Base-by-base conservation (phyloP, 2,329 filamentous ascomycete genomes). In the Epichloe festucae region DNA sequence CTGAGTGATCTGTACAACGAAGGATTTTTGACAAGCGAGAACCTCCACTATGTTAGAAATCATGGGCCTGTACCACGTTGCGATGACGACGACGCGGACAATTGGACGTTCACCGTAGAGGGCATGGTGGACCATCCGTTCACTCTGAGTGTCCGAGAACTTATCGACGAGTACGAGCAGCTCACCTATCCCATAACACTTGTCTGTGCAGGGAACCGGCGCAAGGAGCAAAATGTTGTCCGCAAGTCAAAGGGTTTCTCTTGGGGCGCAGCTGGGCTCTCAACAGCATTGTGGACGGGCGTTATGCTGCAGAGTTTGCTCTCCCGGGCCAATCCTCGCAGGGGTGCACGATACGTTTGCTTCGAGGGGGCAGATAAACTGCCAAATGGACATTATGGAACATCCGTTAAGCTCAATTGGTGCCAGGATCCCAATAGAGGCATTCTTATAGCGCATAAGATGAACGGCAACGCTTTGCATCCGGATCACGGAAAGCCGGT, bases 181-280 rank as follows among this genome's bases (percentile, higher is more conserved):
- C 77, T 88, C 27, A 95, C 89, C 3, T 87, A 86, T 53, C 90
- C 90, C 0, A 77, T 96, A 54, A 95, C 90, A 0, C 77, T 96
- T 1, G 89, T 95, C 21, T 96, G 90, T 65, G 90, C 90, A 4
- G 90, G 90, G 1, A 96, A 96, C 65, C 77, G 90, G 53, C 79
- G 90, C 35, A 95, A 95, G 69, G 90, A 96, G 67, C 90, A 95
- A 63, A 96, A 96, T 59, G 75, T 88, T 49, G 87, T 95, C 3
- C 78, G 88, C 15, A 95, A 95, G 66, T 88, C 87, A 1, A 94
- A 95, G 60, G 90, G 90, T 0, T 96, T 96, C 69, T 95, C 89
- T 2, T 96, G 90, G 90, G 90, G 90, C 38, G 75, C 90, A 1
- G 89, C 87, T 4, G 90, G 89, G 23, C 65, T 96, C 5, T 94